Base-by-base conservation (phyloP, 345 rosid genomes). In the Eucalyptus regnans region DNA sequence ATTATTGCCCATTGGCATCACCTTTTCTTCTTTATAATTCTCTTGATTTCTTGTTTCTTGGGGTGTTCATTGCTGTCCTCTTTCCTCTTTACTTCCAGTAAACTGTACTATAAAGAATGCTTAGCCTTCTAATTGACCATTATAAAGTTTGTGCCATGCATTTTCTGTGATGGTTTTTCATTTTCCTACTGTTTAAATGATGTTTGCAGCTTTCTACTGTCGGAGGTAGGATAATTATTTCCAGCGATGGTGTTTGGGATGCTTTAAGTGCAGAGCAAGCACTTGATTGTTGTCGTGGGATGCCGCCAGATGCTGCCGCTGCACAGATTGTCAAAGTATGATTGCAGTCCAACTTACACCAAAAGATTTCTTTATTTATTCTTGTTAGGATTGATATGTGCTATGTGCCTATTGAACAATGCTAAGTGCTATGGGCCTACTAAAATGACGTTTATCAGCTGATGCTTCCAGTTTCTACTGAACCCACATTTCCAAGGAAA, bases 241-340 rank as follows among this genome's bases (percentile, higher is more conserved):
- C 99, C 54, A 98, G 99, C 92, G 99, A 98, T 86, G 99, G 99
- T 92, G 99, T 98, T 86, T 98, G 99, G 99, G 99, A 98, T 94
- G 97, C 94, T 89, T 62, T 98, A 87, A 94, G 92, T 71, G 98
- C 97, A 12, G 99, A 98, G 89, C 92, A 41, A 87, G 96, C 98
- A 86, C 93, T 98, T 91, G 98, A 96, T 84, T 96, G 99, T 91
- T 97, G 97, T 88, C 97, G 99, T 49, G 99, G 99, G 86, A 92
- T 97, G 96, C 92, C 96, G 80, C 93, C 97, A 50, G 99, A 98
- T 90, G 93, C 98, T 90, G 96, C 99, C 44, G 99, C 99, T 23
- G 93, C 95, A 50, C 98, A 96, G 92, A 95, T 98, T 87, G 99
- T 98, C 51, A 98, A 94, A 92, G 99, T 98, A 95, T 88, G 92